Evolutionary conservation across 1,284 basidiomycete genomes (phyloP), one percentile per base, ranked within the genome.

Genomic region (Ceratobasidium sp.): DNA sequence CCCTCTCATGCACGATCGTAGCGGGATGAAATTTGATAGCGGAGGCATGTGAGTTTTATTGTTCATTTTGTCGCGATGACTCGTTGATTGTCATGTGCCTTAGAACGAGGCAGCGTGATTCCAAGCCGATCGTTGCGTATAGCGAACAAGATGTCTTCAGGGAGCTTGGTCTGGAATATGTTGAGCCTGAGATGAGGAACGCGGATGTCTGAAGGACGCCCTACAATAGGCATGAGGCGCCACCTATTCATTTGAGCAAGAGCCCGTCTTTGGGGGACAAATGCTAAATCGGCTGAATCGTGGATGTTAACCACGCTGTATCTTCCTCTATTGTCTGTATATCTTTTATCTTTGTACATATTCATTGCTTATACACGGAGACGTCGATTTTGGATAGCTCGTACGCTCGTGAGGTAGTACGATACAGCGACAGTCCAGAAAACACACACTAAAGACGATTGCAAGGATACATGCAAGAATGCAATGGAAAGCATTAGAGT

Each of bases 11-110:
- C 33, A 67, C 60, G 81, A 75, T 50, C 73, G 0, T 75, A 94
- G 93, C 77, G 91, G 90, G 20, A 84, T 92, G 82, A 94, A 94
- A 81, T 95, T 95, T 80, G 93, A 95, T 83, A 94, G 92, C 81
- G 90, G 90, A 10, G 93, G 92, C 73, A 88, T 94, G 93, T 93
- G 82, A 84, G 90, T 83, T 3, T 60, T 16, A 18, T 46, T 77
- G 69, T 67, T 41, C 44, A 30, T 20, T 48, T 81, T 79, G 18
- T 65, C n/a, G 76, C 76, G n/a, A 64, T 77, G 41, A 41, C 68
- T 66, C 65, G 6, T 55, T 35, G 64, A 62, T 20, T 30, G 44
- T 23, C 14, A 52, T 44, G 20, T 44, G 48, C 55, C 33, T 48
- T 46, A 94, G 91, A 76, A 90, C 89, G 0, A 87, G 91, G 70